phyloP scores from a whole-genome alignment of 306 rosid species.

The Acacia crassicarpa region DNA sequence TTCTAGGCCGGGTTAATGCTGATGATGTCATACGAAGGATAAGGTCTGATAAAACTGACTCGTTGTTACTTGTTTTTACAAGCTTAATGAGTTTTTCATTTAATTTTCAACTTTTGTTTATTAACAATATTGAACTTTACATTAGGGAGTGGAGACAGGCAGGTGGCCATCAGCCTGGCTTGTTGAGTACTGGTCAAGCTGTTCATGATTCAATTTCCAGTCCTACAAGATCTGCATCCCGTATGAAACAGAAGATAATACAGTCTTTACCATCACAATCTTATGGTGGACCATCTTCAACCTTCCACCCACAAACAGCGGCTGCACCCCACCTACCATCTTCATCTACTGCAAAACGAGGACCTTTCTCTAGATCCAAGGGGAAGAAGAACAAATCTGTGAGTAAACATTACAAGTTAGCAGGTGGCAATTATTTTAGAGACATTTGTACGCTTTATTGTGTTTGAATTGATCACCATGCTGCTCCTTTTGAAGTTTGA shows the following conservation, averaged over 20 bases:
- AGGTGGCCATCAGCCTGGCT: slow-evolving; percentile 74
- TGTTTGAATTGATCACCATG: neutral
- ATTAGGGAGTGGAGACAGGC: slow-evolving; percentile 95
- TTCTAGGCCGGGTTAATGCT: slow-evolving; percentile 88
- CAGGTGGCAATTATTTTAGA: neutral
- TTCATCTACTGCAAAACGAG: slow-evolving; percentile 77
- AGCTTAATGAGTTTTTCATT: slow-evolving; percentile 24
- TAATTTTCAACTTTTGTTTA: slow-evolving; percentile 36
- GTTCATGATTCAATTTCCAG: slow-evolving; percentile 82
- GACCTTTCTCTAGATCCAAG: slow-evolving; percentile 71
- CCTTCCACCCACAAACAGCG: slow-evolving; percentile 69
- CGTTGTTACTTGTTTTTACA: slow-evolving; percentile 28
- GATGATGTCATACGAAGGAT: slow-evolving; percentile 82
- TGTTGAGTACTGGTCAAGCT: slow-evolving; percentile 58
- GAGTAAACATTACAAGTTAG: slow-evolving; percentile 36
- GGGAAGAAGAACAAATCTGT: slow-evolving; percentile 91
- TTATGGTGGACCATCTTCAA: slow-evolving; percentile 75
- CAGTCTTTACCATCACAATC: slow-evolving; percentile 75
- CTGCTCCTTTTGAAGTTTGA: neutral
- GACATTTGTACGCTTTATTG: neutral
- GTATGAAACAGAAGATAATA: slow-evolving; percentile 76
- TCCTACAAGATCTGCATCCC: slow-evolving; percentile 87
- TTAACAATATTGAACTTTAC: slow-evolving; percentile 36
- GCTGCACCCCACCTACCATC: slow-evolving; percentile 83
- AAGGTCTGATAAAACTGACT: slow-evolving; percentile 58